Evolutionary conservation across 805 yeast genomes (phyloP).

Genomic region (Candida chilensis): DNA sequence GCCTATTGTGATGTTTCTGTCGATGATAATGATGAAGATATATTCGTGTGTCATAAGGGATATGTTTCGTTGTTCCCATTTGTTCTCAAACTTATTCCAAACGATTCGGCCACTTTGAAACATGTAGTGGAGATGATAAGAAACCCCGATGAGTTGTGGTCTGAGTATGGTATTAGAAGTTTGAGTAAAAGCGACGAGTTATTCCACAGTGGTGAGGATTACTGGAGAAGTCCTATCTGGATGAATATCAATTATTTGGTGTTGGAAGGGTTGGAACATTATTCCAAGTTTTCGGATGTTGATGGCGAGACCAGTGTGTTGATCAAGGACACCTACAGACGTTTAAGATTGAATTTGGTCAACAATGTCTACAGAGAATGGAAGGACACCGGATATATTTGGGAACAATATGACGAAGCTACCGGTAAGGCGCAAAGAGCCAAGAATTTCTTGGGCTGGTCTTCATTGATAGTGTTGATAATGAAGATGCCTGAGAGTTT

Average conservation of each 20-base stretch:
- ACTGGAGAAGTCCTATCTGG: conserved; percentile 97
- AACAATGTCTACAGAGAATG: conserved; percentile 62
- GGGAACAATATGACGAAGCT: conserved; percentile 82
- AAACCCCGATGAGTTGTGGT: conserved; percentile 71
- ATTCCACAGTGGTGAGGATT: conserved; percentile 78
- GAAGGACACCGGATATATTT: conserved; percentile 69
- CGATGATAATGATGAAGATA: conserved; percentile 59
- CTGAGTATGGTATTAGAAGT: conserved; percentile 73
- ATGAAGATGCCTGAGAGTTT: conserved; percentile 71
- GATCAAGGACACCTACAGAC: conserved; percentile 42
- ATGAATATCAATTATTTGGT: conserved; percentile 80
- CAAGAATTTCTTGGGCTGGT: conserved; percentile 92
- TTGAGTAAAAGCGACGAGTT: conserved; percentile 55
- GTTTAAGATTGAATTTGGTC: conserved; percentile 60
- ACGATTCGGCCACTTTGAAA: conserved; percentile 31
- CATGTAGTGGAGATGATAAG: conserved; percentile 47
- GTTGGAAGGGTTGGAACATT: conserved; percentile 59
- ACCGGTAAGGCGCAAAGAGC: conserved; percentile 77
- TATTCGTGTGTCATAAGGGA: conserved; percentile 79
- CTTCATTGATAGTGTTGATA: conserved; percentile 69
- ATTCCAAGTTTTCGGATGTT: conserved; percentile 17
- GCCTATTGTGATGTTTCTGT: conserved; percentile 81
- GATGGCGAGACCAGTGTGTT: conserved; percentile 16
- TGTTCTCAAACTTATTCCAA: conserved; percentile 53
- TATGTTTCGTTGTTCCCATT: conserved; percentile 85